Conservation (phyloP, 352 stramenopile species). For the Phytopythium delawarense region DNA sequence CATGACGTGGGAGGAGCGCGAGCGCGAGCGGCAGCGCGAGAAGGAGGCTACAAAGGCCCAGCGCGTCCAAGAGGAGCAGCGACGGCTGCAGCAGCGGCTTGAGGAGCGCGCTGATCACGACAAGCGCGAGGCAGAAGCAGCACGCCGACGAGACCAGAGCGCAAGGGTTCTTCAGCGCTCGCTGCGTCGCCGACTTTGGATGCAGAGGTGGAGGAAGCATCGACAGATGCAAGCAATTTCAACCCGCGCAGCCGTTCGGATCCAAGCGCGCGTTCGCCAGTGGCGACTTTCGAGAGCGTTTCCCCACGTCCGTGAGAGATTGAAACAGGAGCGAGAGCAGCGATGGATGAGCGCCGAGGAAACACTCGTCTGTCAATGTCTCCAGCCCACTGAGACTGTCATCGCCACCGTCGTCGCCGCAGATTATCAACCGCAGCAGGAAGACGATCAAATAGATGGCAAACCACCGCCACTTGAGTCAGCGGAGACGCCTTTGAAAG, state of each 20-base stretch:
- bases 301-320: neutral
- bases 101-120: slow-evolving; percentile 25
- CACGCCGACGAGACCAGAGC: neutral
- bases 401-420: neutral
- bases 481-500: neutral
- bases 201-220: neutral
- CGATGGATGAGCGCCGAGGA: slow-evolving; percentile 2
- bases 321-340: slow-evolving; percentile 8
- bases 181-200: neutral
- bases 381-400: too few relatives aligned
- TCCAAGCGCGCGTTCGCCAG: slow-evolving; percentile 1
- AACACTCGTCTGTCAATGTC: slow-evolving; percentile 4
- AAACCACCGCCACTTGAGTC: neutral
- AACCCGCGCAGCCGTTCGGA: neutral
- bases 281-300: slow-evolving; percentile 2
- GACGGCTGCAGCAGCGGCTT: slow-evolving; percentile 32
- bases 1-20: slow-evolving; percentile 72
- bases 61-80: slow-evolving; percentile 65
- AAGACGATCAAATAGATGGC: too few relatives aligned
- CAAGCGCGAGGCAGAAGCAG: slow-evolving; percentile 3
- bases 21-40: slow-evolving; percentile 45
- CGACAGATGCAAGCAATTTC: neutral
- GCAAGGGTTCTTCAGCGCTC: neutral
- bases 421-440: neutral
- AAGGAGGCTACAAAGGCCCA: slow-evolving; percentile 53